Percentiles rank a stretch among this genome's conserved stretches.
phyloP scores from a whole-genome alignment of 192 early-diverging fungal genomes.

The Haplosporangium gracile region DNA sequence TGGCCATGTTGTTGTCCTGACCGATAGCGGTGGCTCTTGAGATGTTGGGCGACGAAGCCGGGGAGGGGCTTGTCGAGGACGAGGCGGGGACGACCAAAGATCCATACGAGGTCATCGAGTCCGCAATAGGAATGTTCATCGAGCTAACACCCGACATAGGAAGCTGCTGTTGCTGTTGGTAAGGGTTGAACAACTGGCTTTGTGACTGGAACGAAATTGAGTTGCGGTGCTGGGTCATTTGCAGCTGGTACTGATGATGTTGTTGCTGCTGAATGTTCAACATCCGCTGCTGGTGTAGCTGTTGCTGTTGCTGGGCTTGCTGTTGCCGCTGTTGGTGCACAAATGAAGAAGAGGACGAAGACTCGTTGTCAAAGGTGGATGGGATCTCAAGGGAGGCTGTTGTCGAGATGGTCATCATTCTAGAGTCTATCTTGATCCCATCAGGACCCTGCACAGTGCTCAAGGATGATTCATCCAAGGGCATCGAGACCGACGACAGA shows the following conservation, averaged over 20 bases:
- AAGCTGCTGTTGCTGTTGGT: slow-evolving; percentile 22
- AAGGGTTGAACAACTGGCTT: neutral
- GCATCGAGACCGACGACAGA: neutral
- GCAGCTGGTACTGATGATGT: slow-evolving; percentile 7
- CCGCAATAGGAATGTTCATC: slow-evolving; percentile 26
- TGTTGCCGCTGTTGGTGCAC: slow-evolving; percentile 5
- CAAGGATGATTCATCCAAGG: neutral
- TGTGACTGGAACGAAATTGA: slow-evolving; percentile 10
- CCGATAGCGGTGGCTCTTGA: neutral
- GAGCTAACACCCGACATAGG: slow-evolving; percentile 15
- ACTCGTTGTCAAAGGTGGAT: neutral
- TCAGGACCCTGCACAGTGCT: neutral
- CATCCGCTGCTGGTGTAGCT: neutral
- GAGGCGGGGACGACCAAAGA: slow-evolving; percentile 51
- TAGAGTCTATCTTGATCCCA: neutral
- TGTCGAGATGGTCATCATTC: slow-evolving; percentile 2
- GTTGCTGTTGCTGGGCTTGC: neutral
- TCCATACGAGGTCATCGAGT: slow-evolving; percentile 29
- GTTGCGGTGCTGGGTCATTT: slow-evolving; percentile 4
- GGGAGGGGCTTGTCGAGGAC: slow-evolving; percentile 30
- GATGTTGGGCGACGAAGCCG: slow-evolving; percentile 19
- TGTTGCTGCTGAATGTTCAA: neutral
- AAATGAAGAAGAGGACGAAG: neutral
- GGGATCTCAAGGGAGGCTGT: slow-evolving; percentile 26
- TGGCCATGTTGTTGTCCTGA: neutral